Conservation (phyloP, 345 rosid species). For the Aquilaria sinensis region DNA sequence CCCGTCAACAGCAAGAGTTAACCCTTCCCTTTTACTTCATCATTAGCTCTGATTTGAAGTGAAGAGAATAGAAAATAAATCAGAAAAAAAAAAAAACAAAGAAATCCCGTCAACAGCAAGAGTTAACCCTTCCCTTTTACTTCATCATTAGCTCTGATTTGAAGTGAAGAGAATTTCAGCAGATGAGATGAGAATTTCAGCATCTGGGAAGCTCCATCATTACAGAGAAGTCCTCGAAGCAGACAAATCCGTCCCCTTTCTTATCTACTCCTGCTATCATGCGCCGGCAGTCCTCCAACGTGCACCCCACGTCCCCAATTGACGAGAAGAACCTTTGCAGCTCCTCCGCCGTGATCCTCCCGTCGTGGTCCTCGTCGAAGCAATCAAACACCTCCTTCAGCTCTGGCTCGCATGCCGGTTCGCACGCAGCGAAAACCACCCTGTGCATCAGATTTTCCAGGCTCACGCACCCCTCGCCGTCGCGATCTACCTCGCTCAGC, state of each 20-base stretch:
- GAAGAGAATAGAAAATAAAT: too few species aligned
- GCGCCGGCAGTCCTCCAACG: conserved; percentile 85
- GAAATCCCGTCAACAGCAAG: too few species aligned
- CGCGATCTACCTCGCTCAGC: conserved; percentile 52
- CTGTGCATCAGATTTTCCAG: conserved; percentile 46
- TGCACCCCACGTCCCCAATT: conserved; percentile 67
- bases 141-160: too few species aligned
- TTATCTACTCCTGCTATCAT: conserved; percentile 79
- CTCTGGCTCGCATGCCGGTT: conserved; percentile 50
- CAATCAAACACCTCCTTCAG: conserved; percentile 63
- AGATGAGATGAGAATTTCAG: conserved; percentile 1
- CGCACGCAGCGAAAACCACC: conserved; percentile 38
- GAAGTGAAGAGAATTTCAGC: too few species aligned
- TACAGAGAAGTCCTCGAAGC: conserved; percentile 72
- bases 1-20: too few species aligned
- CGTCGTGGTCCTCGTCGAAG: conserved; percentile 84
- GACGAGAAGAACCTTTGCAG: conserved; percentile 31
- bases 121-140: too few species aligned
- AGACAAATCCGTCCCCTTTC: conserved; percentile 81
- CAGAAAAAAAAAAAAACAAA: too few species aligned
- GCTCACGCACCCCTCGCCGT: conserved; percentile 36
- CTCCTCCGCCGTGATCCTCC: conserved; percentile 87
- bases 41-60: too few species aligned
- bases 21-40: too few species aligned
- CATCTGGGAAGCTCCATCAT: conserved; percentile 64